Evolutionary conservation across 2,329 filamentous ascomycete species (phyloP), one percentile per base, ranked within the genome.

Genomic region (Cladophialophora immunda): DNA sequence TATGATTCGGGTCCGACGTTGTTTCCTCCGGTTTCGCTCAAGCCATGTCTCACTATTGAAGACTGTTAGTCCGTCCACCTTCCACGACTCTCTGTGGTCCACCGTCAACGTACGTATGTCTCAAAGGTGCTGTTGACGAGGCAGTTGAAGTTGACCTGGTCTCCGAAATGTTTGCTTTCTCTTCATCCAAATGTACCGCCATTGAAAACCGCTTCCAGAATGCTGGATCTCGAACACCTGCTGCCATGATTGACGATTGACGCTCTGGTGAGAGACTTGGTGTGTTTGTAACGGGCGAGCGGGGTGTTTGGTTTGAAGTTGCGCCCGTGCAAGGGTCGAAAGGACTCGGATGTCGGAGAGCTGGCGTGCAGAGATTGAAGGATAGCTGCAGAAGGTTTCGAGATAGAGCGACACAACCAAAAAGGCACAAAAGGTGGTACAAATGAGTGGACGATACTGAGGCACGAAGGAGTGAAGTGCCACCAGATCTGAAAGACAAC

Each of bases 191-290:
- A 73, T 87, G 86, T 1, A 87, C 84, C 41, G 86, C 86, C 58
- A 80, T 76, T 66, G 84, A 86, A 79, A 88, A 88, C 72, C 86
- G 84, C 64, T 82, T 82, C 86, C 86, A 89, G 78, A 88, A 89
- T 57, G 80, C 81, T 27, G 86, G 86, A 73, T 89, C 86, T 68
- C 82, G 82, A 65, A 85, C 80, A 54, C 80, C 78, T n/a, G 81
- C 79, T 17, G 81, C 80, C 83, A 85, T 85, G 65, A 32, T 54
- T 11, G 32, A 25, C 32, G 22, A 19, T 36, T 50, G 64, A 57
- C 47, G 34, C 19, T 56, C 58, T 55, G 34, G 17, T n/a, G 41
- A 45, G 7, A 45, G 17, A 45, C 17, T n/a, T 19, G 4, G n/a
- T 45, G 38, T 45, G 17, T 7, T n/a, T 15, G 7, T 8, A 3